Conservation (phyloP, 805 yeast genomes). For the Groenewaldozyma tartarivorans region DNA sequence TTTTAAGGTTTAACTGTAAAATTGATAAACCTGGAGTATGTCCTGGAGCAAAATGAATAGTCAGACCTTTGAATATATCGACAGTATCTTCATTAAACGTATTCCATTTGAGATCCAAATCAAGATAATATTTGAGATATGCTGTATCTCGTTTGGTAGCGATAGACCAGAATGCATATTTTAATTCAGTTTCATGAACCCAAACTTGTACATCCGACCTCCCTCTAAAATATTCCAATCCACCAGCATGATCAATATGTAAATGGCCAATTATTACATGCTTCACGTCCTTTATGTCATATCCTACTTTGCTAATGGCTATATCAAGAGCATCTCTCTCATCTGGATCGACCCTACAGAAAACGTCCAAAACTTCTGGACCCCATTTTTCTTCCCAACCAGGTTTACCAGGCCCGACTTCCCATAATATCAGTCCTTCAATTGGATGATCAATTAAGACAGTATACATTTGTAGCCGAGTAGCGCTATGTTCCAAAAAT, state of each 20-base stretch:
- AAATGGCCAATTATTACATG: conserved; percentile 2
- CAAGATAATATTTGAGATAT: conserved; percentile 1
- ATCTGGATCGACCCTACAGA: background rate
- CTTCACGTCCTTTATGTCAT: background rate
- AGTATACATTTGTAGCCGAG: background rate
- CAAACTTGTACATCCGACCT: conserved; percentile 1
- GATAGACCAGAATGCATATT: conserved; percentile 2
- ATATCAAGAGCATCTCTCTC: background rate
- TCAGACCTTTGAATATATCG: background rate
- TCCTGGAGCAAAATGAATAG: background rate
- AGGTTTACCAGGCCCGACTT: background rate
- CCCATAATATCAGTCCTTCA: background rate
- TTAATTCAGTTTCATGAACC: conserved; percentile 2
- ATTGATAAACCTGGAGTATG: background rate
- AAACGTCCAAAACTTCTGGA: background rate
- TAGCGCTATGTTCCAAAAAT: background rate
- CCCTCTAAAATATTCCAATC: conserved; percentile 1
- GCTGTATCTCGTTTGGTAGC: background rate
- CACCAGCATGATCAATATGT: conserved; percentile 2
- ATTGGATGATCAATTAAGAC: background rate
- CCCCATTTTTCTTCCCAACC: background rate
- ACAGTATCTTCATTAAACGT: conserved; percentile 1
- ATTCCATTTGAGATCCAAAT: conserved; percentile 1
- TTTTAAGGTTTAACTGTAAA: background rate
- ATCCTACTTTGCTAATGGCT: background rate